Percentiles rank a stretch among this genome's conserved stretches.
Evolutionary conservation across 345 rosid species (phyloP).

Genomic region (Lagerstroemia speciosa): DNA sequence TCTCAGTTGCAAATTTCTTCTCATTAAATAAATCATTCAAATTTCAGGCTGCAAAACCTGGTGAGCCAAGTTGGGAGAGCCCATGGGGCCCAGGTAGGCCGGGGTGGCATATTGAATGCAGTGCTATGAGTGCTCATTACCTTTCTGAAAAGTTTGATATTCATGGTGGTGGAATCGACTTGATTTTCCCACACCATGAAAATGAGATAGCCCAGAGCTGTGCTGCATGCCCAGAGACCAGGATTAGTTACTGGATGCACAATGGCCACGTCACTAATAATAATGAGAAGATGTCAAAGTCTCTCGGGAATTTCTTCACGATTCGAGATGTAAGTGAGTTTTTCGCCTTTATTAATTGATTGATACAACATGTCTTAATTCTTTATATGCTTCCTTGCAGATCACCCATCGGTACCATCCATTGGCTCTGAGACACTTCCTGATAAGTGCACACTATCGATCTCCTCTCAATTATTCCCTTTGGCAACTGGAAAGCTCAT

Average conservation of each 20-base stretch:
- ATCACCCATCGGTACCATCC: conserved; percentile 66
- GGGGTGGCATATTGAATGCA: conserved; percentile 98
- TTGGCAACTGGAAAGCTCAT: conserved; percentile 61
- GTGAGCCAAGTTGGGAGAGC: conserved; percentile 84
- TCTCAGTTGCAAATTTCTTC: background rate
- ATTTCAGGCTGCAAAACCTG: conserved; percentile 81
- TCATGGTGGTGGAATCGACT: conserved; percentile 83
- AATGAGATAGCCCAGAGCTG: conserved; percentile 84
- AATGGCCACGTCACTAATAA: conserved; percentile 86
- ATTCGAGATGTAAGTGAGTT: conserved; percentile 47
- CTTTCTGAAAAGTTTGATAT: conserved; percentile 62
- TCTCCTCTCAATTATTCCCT: conserved; percentile 68
- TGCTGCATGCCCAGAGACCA: conserved; percentile 57
- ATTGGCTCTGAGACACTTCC: conserved; percentile 68
- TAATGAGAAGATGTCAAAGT: conserved; percentile 81
- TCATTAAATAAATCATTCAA: conserved; percentile 2
- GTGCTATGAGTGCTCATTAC: conserved; percentile 89
- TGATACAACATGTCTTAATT: background rate
- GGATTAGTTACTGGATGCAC: conserved; percentile 74
- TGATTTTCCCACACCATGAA: conserved; percentile 77
- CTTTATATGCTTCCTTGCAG: conserved; percentile 22
- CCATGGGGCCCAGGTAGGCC: conserved; percentile 94
- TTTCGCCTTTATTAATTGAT: conserved; percentile 5
- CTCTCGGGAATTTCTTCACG: conserved; percentile 61
- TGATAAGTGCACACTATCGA: conserved; percentile 76